A percentile compares a stretch with the other conserved stretches of the same genome.
Conservation (phyloP, 2,329 filamentous ascomycete species). For the Podosphaera xanthii region DNA sequence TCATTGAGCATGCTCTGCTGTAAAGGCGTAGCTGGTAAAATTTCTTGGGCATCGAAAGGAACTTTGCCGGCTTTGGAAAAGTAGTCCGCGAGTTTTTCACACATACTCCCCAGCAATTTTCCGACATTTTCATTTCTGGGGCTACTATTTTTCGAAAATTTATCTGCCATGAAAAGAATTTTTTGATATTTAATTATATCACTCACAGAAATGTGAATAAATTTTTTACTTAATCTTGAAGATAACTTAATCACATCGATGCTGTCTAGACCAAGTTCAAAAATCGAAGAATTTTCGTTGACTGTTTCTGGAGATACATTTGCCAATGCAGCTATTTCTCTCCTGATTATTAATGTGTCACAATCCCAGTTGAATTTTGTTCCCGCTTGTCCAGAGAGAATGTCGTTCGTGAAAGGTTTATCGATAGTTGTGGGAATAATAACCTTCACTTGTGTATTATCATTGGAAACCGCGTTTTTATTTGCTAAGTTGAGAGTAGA, state of each 20-base stretch:
- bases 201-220: slow-evolving; percentile 43
- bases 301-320: slow-evolving; percentile 28
- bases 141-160: not conserved
- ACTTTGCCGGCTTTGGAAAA: slow-evolving; percentile 17
- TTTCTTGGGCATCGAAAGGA: slow-evolving; percentile 25
- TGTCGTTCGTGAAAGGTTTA: not conserved
- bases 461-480: slow-evolving; percentile 3
- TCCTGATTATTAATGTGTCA: slow-evolving; percentile 28
- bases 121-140: not conserved
- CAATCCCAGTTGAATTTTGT: slow-evolving; percentile 26
- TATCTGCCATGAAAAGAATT: slow-evolving; percentile 32
- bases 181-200: slow-evolving; percentile 52
- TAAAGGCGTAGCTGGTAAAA: slow-evolving; percentile 57
- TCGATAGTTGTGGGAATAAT: not conserved
- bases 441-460: not conserved
- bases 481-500: slow-evolving; percentile 6
- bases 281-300: slow-evolving; percentile 37
- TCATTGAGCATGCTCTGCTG: slow-evolving; percentile 73
- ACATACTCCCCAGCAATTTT: slow-evolving; percentile 7
- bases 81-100: slow-evolving; percentile 18
- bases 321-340: slow-evolving; percentile 40
- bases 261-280: slow-evolving; percentile 73
- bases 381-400: not conserved
- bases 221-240: slow-evolving; percentile 38
- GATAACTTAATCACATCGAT: slow-evolving; percentile 77